A percentile compares a stretch with the other conserved stretches of the same genome.
Conservation (phyloP, 345 rosid genomes). For the Reutealis trisperma region DNA sequence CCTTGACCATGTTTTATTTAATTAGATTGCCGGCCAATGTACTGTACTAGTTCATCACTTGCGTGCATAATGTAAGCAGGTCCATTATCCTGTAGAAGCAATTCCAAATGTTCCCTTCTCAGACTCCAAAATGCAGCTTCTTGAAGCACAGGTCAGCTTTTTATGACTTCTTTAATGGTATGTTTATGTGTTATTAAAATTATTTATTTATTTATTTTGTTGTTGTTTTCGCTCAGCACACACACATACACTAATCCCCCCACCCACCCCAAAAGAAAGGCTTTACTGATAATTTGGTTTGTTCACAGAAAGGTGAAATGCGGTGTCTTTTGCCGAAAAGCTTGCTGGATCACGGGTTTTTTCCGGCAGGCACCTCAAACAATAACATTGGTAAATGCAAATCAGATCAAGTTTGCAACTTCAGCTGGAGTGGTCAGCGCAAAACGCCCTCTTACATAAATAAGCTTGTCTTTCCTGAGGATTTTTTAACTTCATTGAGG, state of each 20-base stretch:
- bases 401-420: slow-evolving; percentile 40
- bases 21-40: not conserved
- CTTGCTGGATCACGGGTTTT: slow-evolving; percentile 65
- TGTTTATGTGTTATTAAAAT: too few species aligned
- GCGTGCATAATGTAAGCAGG: slow-evolving; percentile 39
- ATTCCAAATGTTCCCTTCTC: slow-evolving; percentile 57
- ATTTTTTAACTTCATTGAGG: slow-evolving; percentile 76
- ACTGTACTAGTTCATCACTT: not conserved
- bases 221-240: too few species aligned
- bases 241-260: too few species aligned
- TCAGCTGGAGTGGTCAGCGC: slow-evolving; percentile 95
- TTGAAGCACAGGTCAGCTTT: slow-evolving; percentile 74
- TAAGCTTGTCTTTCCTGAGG: slow-evolving; percentile 82
- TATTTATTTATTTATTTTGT: too few species aligned
- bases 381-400: slow-evolving; percentile 27
- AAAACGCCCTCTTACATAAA: slow-evolving; percentile 63
- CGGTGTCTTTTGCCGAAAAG: slow-evolving; percentile 77
- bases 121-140: slow-evolving; percentile 80
- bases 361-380: slow-evolving; percentile 41
- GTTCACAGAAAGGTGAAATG: slow-evolving; percentile 71
- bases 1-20: not conserved
- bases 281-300: slow-evolving; percentile 16
- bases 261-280: not conserved
- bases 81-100: slow-evolving; percentile 92
- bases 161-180: not conserved